phyloP scores from a whole-genome alignment of 139 green algal species.

The Coelastrella sp. region DNA sequence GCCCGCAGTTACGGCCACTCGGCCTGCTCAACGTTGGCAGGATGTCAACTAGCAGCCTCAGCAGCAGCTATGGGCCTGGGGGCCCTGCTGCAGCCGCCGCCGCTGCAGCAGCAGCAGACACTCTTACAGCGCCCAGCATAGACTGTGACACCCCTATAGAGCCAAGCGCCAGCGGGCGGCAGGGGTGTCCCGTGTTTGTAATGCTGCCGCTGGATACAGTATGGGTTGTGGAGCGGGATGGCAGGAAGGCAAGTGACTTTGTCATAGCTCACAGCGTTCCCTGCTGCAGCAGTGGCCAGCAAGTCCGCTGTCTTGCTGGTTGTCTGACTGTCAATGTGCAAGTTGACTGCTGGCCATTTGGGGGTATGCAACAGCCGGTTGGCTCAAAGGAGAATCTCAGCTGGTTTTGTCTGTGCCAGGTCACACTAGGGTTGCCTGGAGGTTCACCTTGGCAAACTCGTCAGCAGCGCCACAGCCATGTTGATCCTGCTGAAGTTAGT shows the following conservation, averaged over 20 bases:
- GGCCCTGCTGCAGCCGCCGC: not conserved
- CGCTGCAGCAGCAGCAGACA: not conserved
- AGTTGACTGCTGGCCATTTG: too few relatives aligned
- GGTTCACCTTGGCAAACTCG: too few relatives aligned
- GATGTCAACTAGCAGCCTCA: not conserved
- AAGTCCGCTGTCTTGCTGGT: too few relatives aligned
- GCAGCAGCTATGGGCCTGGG: conserved; percentile 5
- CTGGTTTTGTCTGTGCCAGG: too few relatives aligned
- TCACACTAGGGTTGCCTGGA: too few relatives aligned
- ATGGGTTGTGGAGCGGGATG: conserved; percentile 92
- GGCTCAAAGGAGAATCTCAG: too few relatives aligned
- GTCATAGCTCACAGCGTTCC: not conserved
- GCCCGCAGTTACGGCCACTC: not conserved
- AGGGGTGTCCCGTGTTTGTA: conserved; percentile 93
- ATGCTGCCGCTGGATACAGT: conserved; percentile 99
- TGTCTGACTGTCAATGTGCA: too few relatives aligned
- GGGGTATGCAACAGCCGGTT: too few relatives aligned
- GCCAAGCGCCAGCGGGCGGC: conserved; percentile 50
- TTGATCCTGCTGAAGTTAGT: too few relatives aligned
- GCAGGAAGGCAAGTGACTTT: conserved; percentile 46
- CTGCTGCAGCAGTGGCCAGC: too few relatives aligned
- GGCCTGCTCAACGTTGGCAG: not conserved
- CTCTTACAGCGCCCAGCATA: not conserved
- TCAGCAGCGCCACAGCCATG: too few relatives aligned
- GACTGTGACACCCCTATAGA: not conserved